These are phyloP conservation scores for Physaria fendleri DNA, from an alignment of 345 rosid genomes.

Conservation along the genomic window DNA sequence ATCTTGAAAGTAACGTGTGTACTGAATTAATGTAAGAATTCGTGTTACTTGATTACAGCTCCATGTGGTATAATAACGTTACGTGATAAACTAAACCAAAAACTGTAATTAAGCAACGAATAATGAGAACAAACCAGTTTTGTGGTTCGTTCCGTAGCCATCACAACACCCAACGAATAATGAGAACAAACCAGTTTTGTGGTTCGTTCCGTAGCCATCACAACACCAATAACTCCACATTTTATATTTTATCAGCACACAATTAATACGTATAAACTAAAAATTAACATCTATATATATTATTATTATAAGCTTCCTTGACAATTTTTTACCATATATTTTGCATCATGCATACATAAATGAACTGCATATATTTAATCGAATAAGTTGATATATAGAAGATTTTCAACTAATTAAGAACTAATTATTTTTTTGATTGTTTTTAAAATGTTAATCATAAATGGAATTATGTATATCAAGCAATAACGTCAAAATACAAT, in stretches of 20 bases:
- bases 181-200: background rate
- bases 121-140: background rate
- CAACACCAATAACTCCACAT: background rate
- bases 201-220: conserved; percentile 1
- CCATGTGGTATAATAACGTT: conserved; percentile 7
- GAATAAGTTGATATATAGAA: background rate
- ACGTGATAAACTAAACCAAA: background rate
- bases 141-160: conserved; percentile 4
- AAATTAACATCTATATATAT: background rate
- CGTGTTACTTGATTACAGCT: background rate
- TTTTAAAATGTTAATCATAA: background rate
- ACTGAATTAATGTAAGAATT: too few species aligned
- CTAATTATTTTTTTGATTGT: background rate
- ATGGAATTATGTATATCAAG: background rate
- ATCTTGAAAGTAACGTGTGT: too few species aligned
- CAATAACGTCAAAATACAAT: background rate
- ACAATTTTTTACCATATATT: too few species aligned
- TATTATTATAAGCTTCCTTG: background rate
- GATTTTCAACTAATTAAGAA: background rate
- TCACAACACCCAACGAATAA: conserved; percentile 4
- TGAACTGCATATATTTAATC: background rate
- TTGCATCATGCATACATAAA: too few species aligned
- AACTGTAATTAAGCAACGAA: conserved; percentile 11
- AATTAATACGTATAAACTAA: background rate
- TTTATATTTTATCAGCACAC: background rate